Base-by-base conservation (phyloP, 129 eudicot genomes). In the Flaveria linearis region DNA sequence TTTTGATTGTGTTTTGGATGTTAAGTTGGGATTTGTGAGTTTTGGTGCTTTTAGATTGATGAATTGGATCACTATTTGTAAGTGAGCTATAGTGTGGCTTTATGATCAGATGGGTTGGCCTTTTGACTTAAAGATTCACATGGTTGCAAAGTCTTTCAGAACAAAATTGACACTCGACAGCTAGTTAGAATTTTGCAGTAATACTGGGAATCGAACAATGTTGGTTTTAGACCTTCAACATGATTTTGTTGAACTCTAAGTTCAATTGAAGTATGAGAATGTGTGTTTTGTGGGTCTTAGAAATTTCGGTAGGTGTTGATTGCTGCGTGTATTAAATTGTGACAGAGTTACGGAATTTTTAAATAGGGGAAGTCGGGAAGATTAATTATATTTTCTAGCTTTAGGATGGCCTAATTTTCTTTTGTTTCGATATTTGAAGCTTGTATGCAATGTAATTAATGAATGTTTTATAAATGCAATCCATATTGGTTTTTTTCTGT, bases 201-300 rank as follows among this genome's bases (percentile, higher is more conserved):
- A 6, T 25, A 23, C 10, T 42, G 26, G 43, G 46, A 60, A 47
- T 17, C 20, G 30, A 14, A 77, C 69, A 78, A 20, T 57, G 60
- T 69, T 78, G 70, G 62, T 57, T 41, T 55, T 55, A 25, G 20
- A 68, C 5, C 41, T 36, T 36, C 8, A 36, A 36, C 41, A 36
- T 36, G 55, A 43, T 8, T 57, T 57, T 36, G 42, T 36, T 36
- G 20, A 22, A 57, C 16, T n/a, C 16, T 25, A 26, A 25, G 39
- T 61, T 28, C 67, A 71, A n/a, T n/a, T 30, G 64, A 55, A 50
- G 64, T n/a, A 51, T 36, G 23, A 11, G 11, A 47, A 71, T 71
- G 63, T 23, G 25, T 52, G 26, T 28, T 50, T 49, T 50, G 47
- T 28, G 45, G 53, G 41, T 36, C 41, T 36, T 30, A 30, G 1